Conservation (phyloP, 345 rosid genomes). For the Citrus glauca region DNA sequence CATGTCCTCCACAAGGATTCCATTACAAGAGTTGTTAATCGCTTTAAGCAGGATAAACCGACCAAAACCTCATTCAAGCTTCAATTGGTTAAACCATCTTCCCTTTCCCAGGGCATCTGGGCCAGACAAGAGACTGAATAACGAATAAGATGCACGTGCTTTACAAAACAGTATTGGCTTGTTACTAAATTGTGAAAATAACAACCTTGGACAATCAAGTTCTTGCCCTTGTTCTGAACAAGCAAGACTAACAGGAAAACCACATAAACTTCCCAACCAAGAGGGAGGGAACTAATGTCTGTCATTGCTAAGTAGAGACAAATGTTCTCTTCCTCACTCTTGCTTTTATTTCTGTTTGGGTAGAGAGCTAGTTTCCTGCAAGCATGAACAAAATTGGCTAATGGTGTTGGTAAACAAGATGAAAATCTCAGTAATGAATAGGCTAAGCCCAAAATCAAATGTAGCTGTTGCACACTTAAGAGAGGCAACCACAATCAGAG, state of each 20-base stretch:
- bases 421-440: constrained; percentile 4
- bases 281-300: constrained; percentile 36
- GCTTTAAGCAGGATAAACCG: constrained; percentile 15
- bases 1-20: constrained; percentile 32
- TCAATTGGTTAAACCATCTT: constrained; percentile 32
- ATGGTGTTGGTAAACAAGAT: too few species aligned
- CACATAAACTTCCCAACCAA: constrained; percentile 50
- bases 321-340: constrained; percentile 43
- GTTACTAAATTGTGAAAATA: too few species aligned
- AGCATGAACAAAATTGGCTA: not conserved
- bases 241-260: constrained; percentile 46
- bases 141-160: too few species aligned
- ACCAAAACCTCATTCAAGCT: constrained; percentile 41
- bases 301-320: constrained; percentile 51
- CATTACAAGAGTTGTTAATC: constrained; percentile 28
- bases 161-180: too few species aligned
- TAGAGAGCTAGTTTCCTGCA: constrained; percentile 58
- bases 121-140: not conserved
- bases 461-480: too few species aligned
- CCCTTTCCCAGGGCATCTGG: constrained; percentile 30
- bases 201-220: too few species aligned
- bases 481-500: too few species aligned
- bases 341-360: constrained; percentile 63
- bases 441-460: too few species aligned
- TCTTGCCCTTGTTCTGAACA: constrained; percentile 34